Conservation (phyloP, 768 basidiomycete genomes). For the Mycena albidolilacea region DNA sequence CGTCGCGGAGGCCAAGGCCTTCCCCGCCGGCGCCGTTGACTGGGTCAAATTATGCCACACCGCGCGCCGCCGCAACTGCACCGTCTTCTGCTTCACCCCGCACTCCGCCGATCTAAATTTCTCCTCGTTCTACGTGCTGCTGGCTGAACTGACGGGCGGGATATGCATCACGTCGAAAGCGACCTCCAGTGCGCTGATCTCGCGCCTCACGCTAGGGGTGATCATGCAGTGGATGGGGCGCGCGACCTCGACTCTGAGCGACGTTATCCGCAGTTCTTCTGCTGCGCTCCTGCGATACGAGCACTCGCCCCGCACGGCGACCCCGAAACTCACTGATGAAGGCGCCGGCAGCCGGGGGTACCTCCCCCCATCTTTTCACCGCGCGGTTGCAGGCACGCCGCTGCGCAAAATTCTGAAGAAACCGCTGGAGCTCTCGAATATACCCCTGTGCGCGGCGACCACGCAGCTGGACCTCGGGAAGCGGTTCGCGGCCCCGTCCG, state of each 20-base stretch:
- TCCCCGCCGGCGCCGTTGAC: conserved; percentile 43
- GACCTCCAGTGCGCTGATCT: conserved; percentile 36
- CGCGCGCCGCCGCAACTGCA: conserved; percentile 41
- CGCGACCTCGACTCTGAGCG: conserved; percentile 29
- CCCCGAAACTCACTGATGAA: conserved; percentile 37
- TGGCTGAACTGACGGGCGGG: conserved; percentile 44
- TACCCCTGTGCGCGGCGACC: conserved; percentile 31
- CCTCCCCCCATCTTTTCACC: conserved; percentile 36
- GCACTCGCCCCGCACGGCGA: conserved; percentile 35
- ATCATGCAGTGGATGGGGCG: conserved; percentile 48
- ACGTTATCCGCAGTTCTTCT: conserved; percentile 21
- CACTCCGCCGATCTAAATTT: conserved; percentile 19
- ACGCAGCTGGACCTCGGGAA: conserved; percentile 39
- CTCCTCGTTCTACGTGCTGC: conserved; percentile 41
- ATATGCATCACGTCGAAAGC: conserved; percentile 40
- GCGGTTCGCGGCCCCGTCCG: conserved; percentile 40
- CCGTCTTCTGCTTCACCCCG: conserved; percentile 43
- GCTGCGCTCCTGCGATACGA: conserved; percentile 36
- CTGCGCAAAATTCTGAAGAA: conserved; percentile 23
- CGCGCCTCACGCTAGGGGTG: conserved; percentile 44
- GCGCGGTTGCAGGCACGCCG: background rate
- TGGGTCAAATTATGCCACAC: conserved; percentile 47
- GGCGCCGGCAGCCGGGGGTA: conserved; percentile 38
- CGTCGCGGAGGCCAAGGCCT: conserved; percentile 40
- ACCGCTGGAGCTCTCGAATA: conserved; percentile 24